Base-by-base conservation (phyloP, 1,284 basidiomycete genomes). In the Rugosomyces carneus region DNA sequence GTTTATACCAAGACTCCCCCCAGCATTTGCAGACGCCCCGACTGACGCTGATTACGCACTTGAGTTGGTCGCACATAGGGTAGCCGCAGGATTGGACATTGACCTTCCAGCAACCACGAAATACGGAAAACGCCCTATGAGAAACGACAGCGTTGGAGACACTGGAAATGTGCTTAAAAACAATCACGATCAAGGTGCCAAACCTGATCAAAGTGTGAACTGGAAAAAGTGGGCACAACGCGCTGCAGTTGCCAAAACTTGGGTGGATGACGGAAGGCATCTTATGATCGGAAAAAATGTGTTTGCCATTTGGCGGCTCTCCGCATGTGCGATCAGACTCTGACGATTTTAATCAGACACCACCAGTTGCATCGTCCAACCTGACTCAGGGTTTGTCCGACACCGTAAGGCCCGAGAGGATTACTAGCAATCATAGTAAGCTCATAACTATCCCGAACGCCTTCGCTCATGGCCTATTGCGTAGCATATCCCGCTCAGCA, bases 11-110 rank as follows among this genome's bases (percentile, higher is more conserved):
- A 77, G 75, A 23, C 45, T 81, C 13, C 77, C 76, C 10, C 65
- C 69, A 3, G 63, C 69, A 3, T 69, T 84, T 38, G 52, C 53
- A 20, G 70, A 76, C 48, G 73, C 73, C 5, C 81, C 81, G 0
- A 84, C 80, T 4, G 81, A 86, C 56, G 72, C 77, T 1, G 80
- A 85, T 45, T 72, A 80, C 54, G 81, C 83, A 1, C 83, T 84
- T 76, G 73, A 80, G 26, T 57, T 85, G 8, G 83, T 85, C 29
- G 73, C 80, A 1, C 68, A 72, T 48, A 73, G 83, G 2, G 70
- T 84, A 8, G 71, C 76, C 29, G 64, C 69, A 23, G 81, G 82
- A 10, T 64, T 80, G 37, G 65, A 70, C 31, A 57, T 79, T 18
- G 60, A 56, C 27, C 65, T 70, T 3, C 45, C 56, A 10, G 59